Percentiles rank a stretch among this genome's conserved stretches.
Evolutionary conservation across 1,284 basidiomycete genomes (phyloP).

Genomic region (Vanrija humicola): DNA sequence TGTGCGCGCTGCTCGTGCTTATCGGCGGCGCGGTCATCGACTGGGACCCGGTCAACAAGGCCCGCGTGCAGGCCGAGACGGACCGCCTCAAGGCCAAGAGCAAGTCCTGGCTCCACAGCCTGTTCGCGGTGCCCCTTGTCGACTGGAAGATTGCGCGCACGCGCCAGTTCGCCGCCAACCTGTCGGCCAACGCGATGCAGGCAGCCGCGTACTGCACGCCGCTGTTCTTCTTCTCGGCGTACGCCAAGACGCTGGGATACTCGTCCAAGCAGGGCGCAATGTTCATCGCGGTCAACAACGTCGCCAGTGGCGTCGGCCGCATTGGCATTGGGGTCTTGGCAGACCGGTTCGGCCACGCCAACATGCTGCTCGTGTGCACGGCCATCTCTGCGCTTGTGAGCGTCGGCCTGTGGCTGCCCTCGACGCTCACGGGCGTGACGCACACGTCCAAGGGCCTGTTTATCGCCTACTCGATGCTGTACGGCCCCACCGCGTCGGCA

Average conservation of each 20-base stretch:
- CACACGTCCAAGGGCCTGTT: constrained; percentile 21
- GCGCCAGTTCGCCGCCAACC: constrained; percentile 21
- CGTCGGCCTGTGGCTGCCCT: constrained; percentile 32
- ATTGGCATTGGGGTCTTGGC: constrained; percentile 40
- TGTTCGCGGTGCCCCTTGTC: constrained; percentile 16
- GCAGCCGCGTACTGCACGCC: constrained; percentile 33
- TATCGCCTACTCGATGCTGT: constrained; percentile 28
- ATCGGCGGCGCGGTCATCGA: constrained; percentile 15
- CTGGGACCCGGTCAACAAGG: constrained; percentile 27
- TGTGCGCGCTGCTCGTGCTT: constrained; percentile 15
- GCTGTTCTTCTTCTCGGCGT: constrained; percentile 35
- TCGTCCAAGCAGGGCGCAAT: constrained; percentile 20
- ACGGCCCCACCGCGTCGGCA: constrained; percentile 24
- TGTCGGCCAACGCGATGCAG: constrained; percentile 21
- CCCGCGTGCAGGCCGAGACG: constrained; percentile 14
- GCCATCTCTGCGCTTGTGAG: constrained; percentile 28
- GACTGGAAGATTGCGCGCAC: constrained; percentile 27
- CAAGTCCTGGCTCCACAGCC: background rate
- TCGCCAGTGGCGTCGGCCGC: constrained; percentile 37
- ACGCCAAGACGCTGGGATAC: constrained; percentile 27
- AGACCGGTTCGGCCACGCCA: constrained; percentile 39
- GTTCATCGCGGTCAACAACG: constrained; percentile 34
- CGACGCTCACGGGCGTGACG: constrained; percentile 7
- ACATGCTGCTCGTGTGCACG: constrained; percentile 38
- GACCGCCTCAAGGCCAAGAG: background rate